Percentiles rank a stretch among this genome's conserved stretches.
Conservation (phyloP, 2,329 filamentous ascomycete genomes). For the Ambrosiella beaveri region DNA sequence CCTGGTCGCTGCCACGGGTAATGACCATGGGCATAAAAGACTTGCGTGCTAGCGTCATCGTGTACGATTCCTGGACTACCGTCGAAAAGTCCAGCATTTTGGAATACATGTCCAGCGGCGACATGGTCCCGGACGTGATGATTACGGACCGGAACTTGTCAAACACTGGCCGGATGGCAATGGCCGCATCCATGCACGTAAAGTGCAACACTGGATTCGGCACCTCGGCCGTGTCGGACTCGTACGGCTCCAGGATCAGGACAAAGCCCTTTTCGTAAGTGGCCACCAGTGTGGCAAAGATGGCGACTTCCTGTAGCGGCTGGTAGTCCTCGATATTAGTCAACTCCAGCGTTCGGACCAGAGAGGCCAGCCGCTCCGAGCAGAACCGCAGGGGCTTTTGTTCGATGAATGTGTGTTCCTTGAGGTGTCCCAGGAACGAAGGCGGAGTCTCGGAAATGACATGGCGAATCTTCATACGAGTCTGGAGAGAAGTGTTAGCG, state of each 20-base stretch:
- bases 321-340: slow-evolving; percentile 98
- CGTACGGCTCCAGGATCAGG: slow-evolving; percentile 90
- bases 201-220: slow-evolving; percentile 96
- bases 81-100: slow-evolving; percentile 93
- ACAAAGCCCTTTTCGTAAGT: slow-evolving; percentile 96
- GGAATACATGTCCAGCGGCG: slow-evolving; percentile 94
- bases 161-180: slow-evolving; percentile 94
- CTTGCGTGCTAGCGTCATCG: slow-evolving; percentile 81
- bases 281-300: slow-evolving; percentile 86
- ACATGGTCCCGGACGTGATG: slow-evolving; percentile 94
- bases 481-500: slow-evolving; percentile 29
- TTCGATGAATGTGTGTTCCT: slow-evolving; percentile 93
- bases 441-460: slow-evolving; percentile 94
- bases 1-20: slow-evolving; percentile 85
- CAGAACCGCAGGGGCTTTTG: slow-evolving; percentile 90
- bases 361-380: slow-evolving; percentile 80
- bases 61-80: slow-evolving; percentile 91
- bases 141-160: slow-evolving; percentile 96
- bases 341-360: slow-evolving; percentile 85
- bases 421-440: slow-evolving; percentile 82
- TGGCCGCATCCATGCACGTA: slow-evolving; percentile 89
- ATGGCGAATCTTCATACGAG: slow-evolving; percentile 93
- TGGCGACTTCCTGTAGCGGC: slow-evolving; percentile 89
- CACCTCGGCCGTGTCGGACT: slow-evolving; percentile 86
- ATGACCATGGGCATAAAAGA: slow-evolving; percentile 99